Evolutionary conservation across 257 asterid species (phyloP).

Genomic region (Solanum megistacrolobum): DNA sequence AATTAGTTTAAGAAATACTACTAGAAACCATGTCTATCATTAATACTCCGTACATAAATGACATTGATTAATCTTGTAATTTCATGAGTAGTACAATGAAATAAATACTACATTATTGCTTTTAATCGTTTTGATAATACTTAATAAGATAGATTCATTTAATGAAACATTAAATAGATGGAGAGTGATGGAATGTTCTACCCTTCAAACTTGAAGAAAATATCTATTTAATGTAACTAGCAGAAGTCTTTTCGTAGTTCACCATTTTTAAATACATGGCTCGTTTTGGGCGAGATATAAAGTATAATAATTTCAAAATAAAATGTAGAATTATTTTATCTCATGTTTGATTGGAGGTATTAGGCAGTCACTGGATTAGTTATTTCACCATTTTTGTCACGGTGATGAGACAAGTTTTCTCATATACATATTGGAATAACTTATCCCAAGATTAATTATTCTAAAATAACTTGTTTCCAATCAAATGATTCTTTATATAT

Average conservation of each 20-base stretch:
- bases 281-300: too few relatives aligned
- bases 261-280: too few relatives aligned
- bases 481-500: fast-evolving
- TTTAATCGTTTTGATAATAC: background rate
- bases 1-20: background rate
- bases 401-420: too few relatives aligned
- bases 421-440: too few relatives aligned
- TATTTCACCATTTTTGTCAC: too few relatives aligned
- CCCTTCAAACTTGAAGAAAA: too few relatives aligned
- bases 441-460: too few relatives aligned
- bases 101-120: background rate
- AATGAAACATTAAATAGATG: background rate
- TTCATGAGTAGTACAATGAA: background rate
- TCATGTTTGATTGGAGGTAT: too few relatives aligned
- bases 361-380: fast-evolving
- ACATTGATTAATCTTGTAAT: background rate
- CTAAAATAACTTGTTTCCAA: too few relatives aligned
- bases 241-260: background rate
- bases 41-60: background rate
- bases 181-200: background rate
- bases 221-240: background rate
- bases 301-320: too few relatives aligned
- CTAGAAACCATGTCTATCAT: background rate
- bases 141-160: background rate
- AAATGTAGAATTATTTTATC: too few relatives aligned